Base-by-base conservation (phyloP, 2,329 filamentous ascomycete species). In the Apiospora marii region DNA sequence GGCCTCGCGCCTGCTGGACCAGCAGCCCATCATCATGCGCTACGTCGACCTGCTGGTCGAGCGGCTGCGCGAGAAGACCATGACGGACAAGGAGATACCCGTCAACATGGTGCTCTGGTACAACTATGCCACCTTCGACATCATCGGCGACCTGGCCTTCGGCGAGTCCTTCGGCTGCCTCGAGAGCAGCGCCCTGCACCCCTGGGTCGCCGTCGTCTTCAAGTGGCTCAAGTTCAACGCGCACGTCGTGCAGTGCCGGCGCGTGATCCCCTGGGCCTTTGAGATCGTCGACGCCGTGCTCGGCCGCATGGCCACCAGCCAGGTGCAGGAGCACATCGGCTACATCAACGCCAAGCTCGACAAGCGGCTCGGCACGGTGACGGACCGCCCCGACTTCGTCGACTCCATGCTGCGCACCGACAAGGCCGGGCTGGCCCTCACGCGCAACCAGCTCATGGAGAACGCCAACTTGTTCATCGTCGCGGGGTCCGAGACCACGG, bases 401-500 rank as follows among this genome's bases (percentile, higher is more conserved):
- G 19, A 41, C 41, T 64, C 30, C n/a, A 46, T 37, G 67, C 16
- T 70, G 24, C 12, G 71, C 51, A 61, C 49, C 27, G 51, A 70
- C 48, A 51, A 69, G 34, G 72, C 69, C 2, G 27, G 46, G 24
- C 46, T 71, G 6, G 51, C 58, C 19, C n/a, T 71, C n/a, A 43
- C 64, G 30, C 67, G 41, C 8, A 8, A 4, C 14, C 27, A 71
- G 64, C 70, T 71, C 64, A 46, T 61, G 51, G 44, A 67, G 37
- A 73, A 73, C 41, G 37, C 61, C 19, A 70, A 71, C 34, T 49
- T 70, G 19, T 46, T 73, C 8, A 73, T 71, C 14, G 44, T 70
- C 13, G 85, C 83, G 0, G 85, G 85, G 0, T 82, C 80, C 13
- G 85, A 87, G 72, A 87, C 85, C 0, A 87, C 85, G 0, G 85